These are phyloP conservation scores for Trichoderma gracile DNA, from an alignment of 2,329 filamentous ascomycete species.

Conservation along the genomic window DNA sequence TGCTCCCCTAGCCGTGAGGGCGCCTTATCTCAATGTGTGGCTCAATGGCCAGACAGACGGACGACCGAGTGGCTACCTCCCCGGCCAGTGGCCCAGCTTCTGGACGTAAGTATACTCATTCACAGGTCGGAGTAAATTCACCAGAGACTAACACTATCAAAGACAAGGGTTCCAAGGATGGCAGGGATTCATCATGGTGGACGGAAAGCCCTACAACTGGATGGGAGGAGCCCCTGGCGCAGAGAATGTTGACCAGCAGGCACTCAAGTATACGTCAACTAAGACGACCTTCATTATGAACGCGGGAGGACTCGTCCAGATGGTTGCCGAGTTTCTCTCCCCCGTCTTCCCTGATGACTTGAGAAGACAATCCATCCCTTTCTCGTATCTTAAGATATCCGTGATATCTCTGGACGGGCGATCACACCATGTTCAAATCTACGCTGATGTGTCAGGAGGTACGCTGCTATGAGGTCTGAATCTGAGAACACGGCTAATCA, in stretches of 20 bases:
- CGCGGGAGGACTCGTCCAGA: conserved; percentile 58
- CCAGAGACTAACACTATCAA: conserved; percentile 30
- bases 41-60: conserved; percentile 61
- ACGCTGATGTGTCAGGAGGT: conserved; percentile 64
- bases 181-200: conserved; percentile 69
- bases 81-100: conserved; percentile 68
- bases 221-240: conserved; percentile 59
- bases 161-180: conserved; percentile 58
- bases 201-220: conserved; percentile 65
- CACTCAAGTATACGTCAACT: conserved; percentile 71
- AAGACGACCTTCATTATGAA: conserved; percentile 69
- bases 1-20: conserved; percentile 71
- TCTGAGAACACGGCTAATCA: conserved; percentile 12
- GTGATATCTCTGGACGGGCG: conserved; percentile 63
- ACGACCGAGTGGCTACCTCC: conserved; percentile 65
- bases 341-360: conserved; percentile 68
- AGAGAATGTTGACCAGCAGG: conserved; percentile 58
- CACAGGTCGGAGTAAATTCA: background rate
- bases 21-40: conserved; percentile 74
- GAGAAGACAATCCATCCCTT: conserved; percentile 66
- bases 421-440: conserved; percentile 66
- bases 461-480: background rate
- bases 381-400: conserved; percentile 68
- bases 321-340: conserved; percentile 71
- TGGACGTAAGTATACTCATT: conserved; percentile 58